Base-by-base conservation (phyloP, 2,329 filamentous ascomycete species). In the Phymatotrichopsis omnivora region DNA sequence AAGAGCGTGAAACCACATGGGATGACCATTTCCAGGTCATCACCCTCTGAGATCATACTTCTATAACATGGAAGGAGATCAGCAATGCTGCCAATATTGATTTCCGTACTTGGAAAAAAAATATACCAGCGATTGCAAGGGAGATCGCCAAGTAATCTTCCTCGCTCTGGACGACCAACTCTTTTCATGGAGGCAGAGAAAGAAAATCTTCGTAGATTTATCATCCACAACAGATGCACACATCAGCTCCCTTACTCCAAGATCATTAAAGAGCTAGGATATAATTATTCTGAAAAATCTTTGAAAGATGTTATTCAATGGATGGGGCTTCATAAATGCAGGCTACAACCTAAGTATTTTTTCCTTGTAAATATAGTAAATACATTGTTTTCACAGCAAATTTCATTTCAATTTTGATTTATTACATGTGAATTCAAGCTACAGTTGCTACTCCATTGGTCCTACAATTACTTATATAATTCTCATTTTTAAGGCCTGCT, bases 321-420 rank as follows among this genome's bases (percentile, higher is more conserved):
- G 6, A 29, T 52, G 16, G 45, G 34, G 14, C 49, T 41, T 37
- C 27, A 45, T 16, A 42, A 45, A 14, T 14, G 32, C 2, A 24
- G 19, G 5, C 35, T 31, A 12, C 7, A 16, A 22, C 14, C 22
- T n/a, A n/a, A n/a, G n/a, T n/a, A n/a, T n/a, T n/a, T n/a, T n/a
- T n/a, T n/a, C n/a, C n/a, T n/a, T n/a, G n/a, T n/a, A n/a, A n/a
- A n/a, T n/a, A n/a, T n/a, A n/a, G n/a, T n/a, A n/a, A n/a, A n/a
- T n/a, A n/a, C n/a, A n/a, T n/a, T n/a, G n/a, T n/a, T n/a, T n/a
- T n/a, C n/a, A n/a, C n/a, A n/a, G n/a, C n/a, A n/a, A n/a, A n/a
- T n/a, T n/a, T n/a, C n/a, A n/a, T n/a, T n/a, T n/a, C n/a, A n/a
- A n/a, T n/a, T n/a, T n/a, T n/a, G n/a, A n/a, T n/a, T n/a, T n/a